These are phyloP conservation scores for Citeromyces nyonsensis DNA, from an alignment of 805 yeast species.

Conservation along the genomic window DNA sequence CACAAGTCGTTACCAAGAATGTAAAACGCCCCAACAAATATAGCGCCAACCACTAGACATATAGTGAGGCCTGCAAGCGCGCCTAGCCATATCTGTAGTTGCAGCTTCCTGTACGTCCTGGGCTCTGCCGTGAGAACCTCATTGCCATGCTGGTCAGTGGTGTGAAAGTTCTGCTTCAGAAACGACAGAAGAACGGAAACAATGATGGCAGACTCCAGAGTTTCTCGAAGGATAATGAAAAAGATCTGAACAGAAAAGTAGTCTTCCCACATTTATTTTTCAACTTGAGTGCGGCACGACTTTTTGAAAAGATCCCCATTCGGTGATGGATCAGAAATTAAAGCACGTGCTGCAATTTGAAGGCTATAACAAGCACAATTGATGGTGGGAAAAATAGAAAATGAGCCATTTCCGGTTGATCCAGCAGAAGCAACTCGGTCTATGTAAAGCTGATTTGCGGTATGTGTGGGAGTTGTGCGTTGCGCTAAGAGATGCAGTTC, in stretches of 20 bases:
- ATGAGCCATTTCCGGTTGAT: too few relatives aligned
- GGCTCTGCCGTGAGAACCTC: conserved; percentile 14
- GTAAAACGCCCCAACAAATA: conserved; percentile 58
- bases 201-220: conserved; percentile 63
- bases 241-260: conserved; percentile 60
- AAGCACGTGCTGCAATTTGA: too few relatives aligned
- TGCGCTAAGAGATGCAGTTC: too few relatives aligned
- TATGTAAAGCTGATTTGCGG: too few relatives aligned
- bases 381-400: too few relatives aligned
- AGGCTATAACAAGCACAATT: too few relatives aligned
- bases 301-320: background rate
- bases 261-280: conserved; percentile 19
- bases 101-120: conserved; percentile 23
- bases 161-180: conserved; percentile 39
- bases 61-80: conserved; percentile 55
- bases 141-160: conserved; percentile 13
- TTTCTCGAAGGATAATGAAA: conserved; percentile 59
- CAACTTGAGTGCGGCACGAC: too few relatives aligned
- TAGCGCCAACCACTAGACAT: conserved; percentile 60
- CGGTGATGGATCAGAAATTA: too few relatives aligned
- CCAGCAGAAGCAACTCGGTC: too few relatives aligned
- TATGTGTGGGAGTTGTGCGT: too few relatives aligned
- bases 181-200: conserved; percentile 62
- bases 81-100: conserved; percentile 71
- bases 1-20: conserved; percentile 71